Evolutionary conservation across 164 flowering plant genomes (phyloP).

Genomic region (Magnolia changhungtana): DNA sequence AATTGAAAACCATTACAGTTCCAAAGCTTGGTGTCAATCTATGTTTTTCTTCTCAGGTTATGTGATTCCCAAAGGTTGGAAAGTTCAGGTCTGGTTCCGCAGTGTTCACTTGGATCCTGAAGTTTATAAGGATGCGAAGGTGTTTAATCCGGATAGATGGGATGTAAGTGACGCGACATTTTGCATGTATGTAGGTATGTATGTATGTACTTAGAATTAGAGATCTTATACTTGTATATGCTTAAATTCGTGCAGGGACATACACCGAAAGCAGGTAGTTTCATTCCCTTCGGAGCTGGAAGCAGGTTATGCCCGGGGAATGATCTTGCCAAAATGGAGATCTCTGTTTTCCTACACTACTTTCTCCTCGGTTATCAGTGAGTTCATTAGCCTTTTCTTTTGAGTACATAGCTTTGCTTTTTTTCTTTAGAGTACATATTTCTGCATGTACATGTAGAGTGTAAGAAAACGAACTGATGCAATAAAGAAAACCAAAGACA

Average conservation of each 20-base stretch:
- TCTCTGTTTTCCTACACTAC: conserved; percentile 72
- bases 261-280: conserved; percentile 62
- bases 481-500: too few species aligned
- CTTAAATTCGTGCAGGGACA: conserved; percentile 26
- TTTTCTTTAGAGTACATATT: background rate
- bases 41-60: conserved; percentile 39
- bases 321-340: conserved; percentile 88
- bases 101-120: conserved; percentile 71
- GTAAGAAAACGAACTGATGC: too few species aligned
- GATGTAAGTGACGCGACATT: conserved; percentile 51
- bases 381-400: conserved; percentile 15
- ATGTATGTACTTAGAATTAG: background rate
- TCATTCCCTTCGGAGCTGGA: conserved; percentile 82
- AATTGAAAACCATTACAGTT: background rate
- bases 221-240: background rate
- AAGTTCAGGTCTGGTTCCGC: conserved; percentile 75
- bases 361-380: conserved; percentile 71
- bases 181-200: background rate
- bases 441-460: too few species aligned
- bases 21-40: background rate
- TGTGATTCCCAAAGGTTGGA: conserved; percentile 77
- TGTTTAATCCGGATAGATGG: conserved; percentile 88
- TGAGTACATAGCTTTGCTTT: background rate
- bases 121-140: conserved; percentile 52
- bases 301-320: conserved; percentile 86